A percentile compares a stretch with the other conserved stretches of the same genome.
phyloP scores from a whole-genome alignment of 1,284 basidiomycete species.

The Trametes hirsuta region DNA sequence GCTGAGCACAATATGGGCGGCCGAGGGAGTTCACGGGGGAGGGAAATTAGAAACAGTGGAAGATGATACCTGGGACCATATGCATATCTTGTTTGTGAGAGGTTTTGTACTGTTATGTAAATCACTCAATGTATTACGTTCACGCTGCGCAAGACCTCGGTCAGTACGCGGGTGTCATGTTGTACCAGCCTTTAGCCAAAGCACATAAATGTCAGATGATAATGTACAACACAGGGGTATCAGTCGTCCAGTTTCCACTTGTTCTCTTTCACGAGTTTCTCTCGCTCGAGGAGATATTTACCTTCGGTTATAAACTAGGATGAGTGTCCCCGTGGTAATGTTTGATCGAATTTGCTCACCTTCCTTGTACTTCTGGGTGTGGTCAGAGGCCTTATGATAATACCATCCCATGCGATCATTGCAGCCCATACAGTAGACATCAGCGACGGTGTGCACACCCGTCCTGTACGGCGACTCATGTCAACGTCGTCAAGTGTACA shows the following conservation, averaged over 20 bases:
- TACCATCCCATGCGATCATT: conserved; percentile 82
- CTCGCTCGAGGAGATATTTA: conserved; percentile 84
- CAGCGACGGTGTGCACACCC: conserved; percentile 82
- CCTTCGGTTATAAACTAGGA: conserved; percentile 45
- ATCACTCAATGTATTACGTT: conserved; percentile 26
- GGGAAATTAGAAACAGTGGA: conserved; percentile 23
- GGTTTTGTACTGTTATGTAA: conserved; percentile 30
- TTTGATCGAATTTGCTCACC: conserved; percentile 43
- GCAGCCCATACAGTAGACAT: conserved; percentile 79
- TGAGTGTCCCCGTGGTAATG: not conserved
- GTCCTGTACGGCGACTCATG: conserved; percentile 49
- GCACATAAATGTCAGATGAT: not conserved
- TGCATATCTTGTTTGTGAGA: conserved; percentile 29
- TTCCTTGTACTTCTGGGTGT: conserved; percentile 88
- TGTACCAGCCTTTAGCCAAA: not conserved
- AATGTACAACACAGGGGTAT: not conserved
- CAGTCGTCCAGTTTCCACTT: conserved; percentile 62
- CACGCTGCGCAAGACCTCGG: not conserved
- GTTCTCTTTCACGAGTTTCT: conserved; percentile 81
- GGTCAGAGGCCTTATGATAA: conserved; percentile 81
- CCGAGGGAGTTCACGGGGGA: not conserved
- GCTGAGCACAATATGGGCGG: not conserved
- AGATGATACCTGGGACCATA: conserved; percentile 31
- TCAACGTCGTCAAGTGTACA: not conserved
- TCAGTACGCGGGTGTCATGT: not conserved